Percentiles rank a stretch among this genome's conserved stretches.
These are phyloP conservation scores for Botrytis deweyae DNA, from an alignment of 2,329 filamentous ascomycete species.

Conservation along the genomic window DNA sequence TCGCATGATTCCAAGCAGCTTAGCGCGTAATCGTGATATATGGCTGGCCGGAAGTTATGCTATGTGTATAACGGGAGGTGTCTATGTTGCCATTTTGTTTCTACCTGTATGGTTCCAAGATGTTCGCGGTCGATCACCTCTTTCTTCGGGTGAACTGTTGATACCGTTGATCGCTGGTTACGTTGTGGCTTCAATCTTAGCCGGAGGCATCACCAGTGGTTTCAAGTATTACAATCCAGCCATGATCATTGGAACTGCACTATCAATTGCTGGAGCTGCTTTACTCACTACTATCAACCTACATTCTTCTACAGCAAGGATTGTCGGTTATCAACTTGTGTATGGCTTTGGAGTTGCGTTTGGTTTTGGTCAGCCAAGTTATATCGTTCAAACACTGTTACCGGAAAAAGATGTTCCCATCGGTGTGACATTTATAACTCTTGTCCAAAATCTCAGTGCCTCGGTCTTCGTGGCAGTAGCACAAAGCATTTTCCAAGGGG, in stretches of 20 bases:
- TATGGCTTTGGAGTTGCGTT: conserved; percentile 46
- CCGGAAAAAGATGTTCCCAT: conserved; percentile 50
- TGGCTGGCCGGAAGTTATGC: conserved; percentile 7
- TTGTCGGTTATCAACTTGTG: conserved; percentile 50
- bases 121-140: conserved; percentile 43
- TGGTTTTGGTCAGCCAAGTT: conserved; percentile 48
- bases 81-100: conserved; percentile 37
- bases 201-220: conserved; percentile 29
- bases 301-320: conserved; percentile 43
- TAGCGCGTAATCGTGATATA: conserved; percentile 31
- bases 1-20: conserved; percentile 40
- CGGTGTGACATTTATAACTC: conserved; percentile 37
- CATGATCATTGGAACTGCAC: conserved; percentile 24
- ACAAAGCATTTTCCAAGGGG: conserved; percentile 20
- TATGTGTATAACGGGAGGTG: neutral
- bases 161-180: conserved; percentile 38
- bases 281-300: conserved; percentile 40
- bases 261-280: conserved; percentile 25
- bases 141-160: conserved; percentile 45
- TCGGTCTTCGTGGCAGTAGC: conserved; percentile 16
- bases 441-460: conserved; percentile 17
- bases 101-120: conserved; percentile 51
- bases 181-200: conserved; percentile 30
- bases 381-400: conserved; percentile 47
- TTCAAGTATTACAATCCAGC: conserved; percentile 39